phyloP scores from a whole-genome alignment of 2,329 filamentous ascomycete genomes.

The Exophiala alcalophila region DNA sequence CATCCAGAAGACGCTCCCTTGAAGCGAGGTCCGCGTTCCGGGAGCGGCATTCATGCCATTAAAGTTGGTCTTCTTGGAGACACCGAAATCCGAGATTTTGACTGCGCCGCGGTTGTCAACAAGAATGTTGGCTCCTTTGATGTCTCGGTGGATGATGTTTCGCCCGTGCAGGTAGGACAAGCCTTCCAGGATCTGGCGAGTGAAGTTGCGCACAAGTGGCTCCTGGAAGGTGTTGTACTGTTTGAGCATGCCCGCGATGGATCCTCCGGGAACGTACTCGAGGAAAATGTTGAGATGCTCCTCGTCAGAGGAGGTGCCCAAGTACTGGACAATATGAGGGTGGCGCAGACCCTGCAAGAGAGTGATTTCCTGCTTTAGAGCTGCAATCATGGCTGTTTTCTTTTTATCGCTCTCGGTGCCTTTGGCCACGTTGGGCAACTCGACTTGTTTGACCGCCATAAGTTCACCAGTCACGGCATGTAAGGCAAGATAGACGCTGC shows the following conservation, averaged over 20 bases:
- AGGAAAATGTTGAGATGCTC: constrained; percentile 98
- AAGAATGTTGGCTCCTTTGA: constrained; percentile 97
- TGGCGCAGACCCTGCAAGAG: constrained; percentile 92
- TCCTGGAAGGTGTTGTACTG: constrained; percentile 95
- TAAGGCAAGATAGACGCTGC: constrained; percentile 88
- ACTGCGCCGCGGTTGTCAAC: constrained; percentile 99
- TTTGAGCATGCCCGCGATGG: constrained; percentile 97
- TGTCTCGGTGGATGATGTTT: constrained; percentile 97
- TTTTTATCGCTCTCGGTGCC: constrained; percentile 76
- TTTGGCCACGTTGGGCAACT: constrained; percentile 77
- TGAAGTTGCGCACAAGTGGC: constrained; percentile 91
- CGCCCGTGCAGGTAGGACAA: constrained; percentile 89
- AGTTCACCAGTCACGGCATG: constrained; percentile 96
- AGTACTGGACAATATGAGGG: constrained; percentile 95
- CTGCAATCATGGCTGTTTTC: constrained; percentile 98
- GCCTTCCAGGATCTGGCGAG: constrained; percentile 89
- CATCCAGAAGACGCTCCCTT: constrained; percentile 99
- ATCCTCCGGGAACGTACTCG: constrained; percentile 96
- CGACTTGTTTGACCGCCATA: constrained; percentile 97
- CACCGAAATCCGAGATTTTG: constrained; percentile 99
- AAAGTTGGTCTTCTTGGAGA: constrained; percentile 64
- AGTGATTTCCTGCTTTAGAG: constrained; percentile 92
- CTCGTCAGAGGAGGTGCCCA: constrained; percentile 88
- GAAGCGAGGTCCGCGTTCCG: constrained; percentile 76
- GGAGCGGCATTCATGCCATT: constrained; percentile 61